These are phyloP conservation scores for Pythium sp. DNA, from an alignment of 352 stramenopile genomes.

Conservation along the genomic window DNA sequence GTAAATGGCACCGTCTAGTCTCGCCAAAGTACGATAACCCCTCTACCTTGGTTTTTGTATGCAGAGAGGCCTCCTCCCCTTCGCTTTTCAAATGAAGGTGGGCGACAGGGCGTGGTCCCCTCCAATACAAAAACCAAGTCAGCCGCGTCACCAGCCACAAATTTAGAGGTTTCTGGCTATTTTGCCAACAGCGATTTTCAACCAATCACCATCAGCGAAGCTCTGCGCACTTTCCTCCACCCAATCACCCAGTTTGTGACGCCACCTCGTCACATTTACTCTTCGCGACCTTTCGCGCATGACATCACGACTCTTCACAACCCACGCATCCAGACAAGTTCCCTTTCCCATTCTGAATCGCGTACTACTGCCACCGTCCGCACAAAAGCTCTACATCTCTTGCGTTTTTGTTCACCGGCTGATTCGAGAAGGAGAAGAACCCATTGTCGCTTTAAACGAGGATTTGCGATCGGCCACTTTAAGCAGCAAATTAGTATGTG, in stretches of 20 bases:
- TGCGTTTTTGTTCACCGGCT: background rate
- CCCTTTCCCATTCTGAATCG: background rate
- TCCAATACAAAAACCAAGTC: too few relatives aligned
- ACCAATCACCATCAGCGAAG: too few relatives aligned
- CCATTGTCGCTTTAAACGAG: background rate
- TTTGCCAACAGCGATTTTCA: too few relatives aligned
- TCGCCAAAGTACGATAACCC: too few relatives aligned
- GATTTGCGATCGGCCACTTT: background rate
- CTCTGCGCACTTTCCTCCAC: background rate
- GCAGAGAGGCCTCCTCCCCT: too few relatives aligned
- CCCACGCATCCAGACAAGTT: background rate
- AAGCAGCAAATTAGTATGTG: background rate
- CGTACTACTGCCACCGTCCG: background rate
- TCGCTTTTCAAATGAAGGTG: too few relatives aligned
- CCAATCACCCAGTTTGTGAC: background rate
- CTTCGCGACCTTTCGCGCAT: constrained; percentile 5
- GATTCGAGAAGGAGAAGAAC: background rate
- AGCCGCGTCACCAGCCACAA: too few relatives aligned
- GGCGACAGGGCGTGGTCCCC: too few relatives aligned
- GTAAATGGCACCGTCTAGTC: too few relatives aligned
- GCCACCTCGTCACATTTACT: background rate
- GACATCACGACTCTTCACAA: constrained; percentile 7
- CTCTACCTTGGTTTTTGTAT: too few relatives aligned
- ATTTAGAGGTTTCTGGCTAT: too few relatives aligned
- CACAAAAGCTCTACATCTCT: background rate